Percentiles rank a stretch among this genome's conserved stretches.
Conservation (phyloP, 1,284 basidiomycete genomes). For the Serendipita sp. region DNA sequence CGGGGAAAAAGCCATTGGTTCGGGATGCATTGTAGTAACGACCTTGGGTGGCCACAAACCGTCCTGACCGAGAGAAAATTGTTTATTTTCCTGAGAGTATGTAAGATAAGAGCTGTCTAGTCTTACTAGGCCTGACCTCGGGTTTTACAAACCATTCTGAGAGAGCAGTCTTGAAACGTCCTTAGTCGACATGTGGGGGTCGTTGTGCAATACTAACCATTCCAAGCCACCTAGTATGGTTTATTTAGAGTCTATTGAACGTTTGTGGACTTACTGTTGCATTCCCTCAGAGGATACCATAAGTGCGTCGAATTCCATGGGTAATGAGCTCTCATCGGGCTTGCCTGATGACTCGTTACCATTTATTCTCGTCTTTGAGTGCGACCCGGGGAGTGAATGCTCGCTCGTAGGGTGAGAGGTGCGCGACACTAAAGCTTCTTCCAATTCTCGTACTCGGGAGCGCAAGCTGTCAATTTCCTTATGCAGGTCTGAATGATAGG, state of each 20-base stretch:
- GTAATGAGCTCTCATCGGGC: neutral
- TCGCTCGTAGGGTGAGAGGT: neutral
- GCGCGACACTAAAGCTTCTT: neutral
- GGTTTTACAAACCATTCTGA: slow-evolving; percentile 5
- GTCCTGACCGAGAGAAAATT: too few species aligned
- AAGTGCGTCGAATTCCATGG: neutral
- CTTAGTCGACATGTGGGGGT: neutral
- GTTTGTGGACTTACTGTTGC: neutral
- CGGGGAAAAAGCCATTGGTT: neutral
- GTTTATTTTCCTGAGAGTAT: neutral
- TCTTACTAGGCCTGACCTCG: neutral
- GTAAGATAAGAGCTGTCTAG: neutral
- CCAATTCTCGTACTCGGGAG: neutral
- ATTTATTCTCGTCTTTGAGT: neutral
- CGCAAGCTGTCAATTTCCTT: neutral
- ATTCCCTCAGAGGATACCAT: neutral
- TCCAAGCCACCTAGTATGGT: neutral
- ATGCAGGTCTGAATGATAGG: neutral
- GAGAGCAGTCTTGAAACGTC: neutral
- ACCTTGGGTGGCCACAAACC: too few species aligned
- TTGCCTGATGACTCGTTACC: neutral
- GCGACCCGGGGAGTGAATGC: neutral
- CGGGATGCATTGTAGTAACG: neutral
- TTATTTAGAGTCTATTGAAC: neutral
- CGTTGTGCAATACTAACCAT: neutral